Percentiles rank a stretch among this genome's conserved stretches.
Evolutionary conservation across 2,329 filamentous ascomycete species (phyloP).

Genomic region (Penicillium sp.): DNA sequence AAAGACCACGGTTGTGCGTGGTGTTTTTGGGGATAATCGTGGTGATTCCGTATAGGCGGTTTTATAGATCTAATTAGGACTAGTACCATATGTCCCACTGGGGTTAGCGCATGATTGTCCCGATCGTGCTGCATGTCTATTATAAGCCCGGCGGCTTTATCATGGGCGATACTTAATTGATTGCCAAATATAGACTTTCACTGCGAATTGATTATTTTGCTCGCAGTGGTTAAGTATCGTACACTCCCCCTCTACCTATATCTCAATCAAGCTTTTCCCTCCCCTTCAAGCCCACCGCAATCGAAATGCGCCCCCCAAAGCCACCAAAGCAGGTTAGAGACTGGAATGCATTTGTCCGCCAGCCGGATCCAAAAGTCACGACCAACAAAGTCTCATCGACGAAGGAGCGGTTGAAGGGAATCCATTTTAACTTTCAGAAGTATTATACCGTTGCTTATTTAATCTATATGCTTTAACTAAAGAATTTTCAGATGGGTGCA

Average conservation of each 20-base stretch:
- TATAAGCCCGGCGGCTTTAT: neutral
- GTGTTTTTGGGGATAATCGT: no score
- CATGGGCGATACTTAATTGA: neutral
- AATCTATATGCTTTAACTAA: neutral
- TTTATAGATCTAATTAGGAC: no score
- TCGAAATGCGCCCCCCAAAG: neutral
- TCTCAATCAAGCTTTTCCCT: neutral
- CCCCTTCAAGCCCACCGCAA: neutral
- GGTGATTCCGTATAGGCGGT: no score
- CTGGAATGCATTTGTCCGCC: neutral
- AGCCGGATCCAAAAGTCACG: neutral
- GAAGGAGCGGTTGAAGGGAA: neutral
- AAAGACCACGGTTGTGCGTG: no score
- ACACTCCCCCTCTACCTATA: neutral
- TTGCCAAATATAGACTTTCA: no score
- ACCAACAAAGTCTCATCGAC: neutral
- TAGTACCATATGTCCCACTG: no score
- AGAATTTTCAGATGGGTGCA: neutral
- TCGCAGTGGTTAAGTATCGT: constrained; percentile 1
- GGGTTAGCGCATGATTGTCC: no score
- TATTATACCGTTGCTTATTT: neutral
- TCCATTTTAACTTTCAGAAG: neutral
- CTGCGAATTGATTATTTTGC: neutral
- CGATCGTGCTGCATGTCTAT: no score
- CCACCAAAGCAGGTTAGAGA: neutral